A percentile compares a stretch with the other conserved stretches of the same genome.
Conservation (phyloP, 805 yeast species). For the Zygosaccharomyces siamensis region DNA sequence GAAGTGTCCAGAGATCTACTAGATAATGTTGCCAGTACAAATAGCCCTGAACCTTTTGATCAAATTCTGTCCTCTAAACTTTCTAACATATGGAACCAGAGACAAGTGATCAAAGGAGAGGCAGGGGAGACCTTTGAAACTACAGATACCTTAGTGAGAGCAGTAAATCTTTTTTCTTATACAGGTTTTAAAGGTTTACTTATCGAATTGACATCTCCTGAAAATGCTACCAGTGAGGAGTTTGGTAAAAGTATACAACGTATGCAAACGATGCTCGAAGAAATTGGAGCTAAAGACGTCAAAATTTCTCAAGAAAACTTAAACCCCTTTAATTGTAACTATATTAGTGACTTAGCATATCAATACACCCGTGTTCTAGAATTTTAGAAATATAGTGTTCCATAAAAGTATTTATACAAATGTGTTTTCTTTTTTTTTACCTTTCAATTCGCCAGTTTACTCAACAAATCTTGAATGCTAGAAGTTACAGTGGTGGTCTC, state of each 20-base stretch:
- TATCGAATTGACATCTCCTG: slow-evolving; percentile 22
- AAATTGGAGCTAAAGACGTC: slow-evolving; percentile 19
- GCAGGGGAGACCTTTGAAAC: slow-evolving; percentile 31
- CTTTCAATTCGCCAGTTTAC: slow-evolving; percentile 31
- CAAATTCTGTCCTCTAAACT: slow-evolving; percentile 22
- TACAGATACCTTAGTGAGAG: slow-evolving; percentile 22
- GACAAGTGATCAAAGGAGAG: slow-evolving; percentile 33
- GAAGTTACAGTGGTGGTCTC: slow-evolving; percentile 28
- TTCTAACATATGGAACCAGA: slow-evolving; percentile 32
- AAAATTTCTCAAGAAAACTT: slow-evolving; percentile 21
- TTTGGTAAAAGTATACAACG: slow-evolving; percentile 17
- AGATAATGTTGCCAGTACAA: slow-evolving; percentile 23
- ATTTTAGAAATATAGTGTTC: slow-evolving; percentile 8
- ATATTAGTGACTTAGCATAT: slow-evolving; percentile 26
- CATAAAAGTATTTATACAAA: neutral
- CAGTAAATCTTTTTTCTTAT: slow-evolving; percentile 30
- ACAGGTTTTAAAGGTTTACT: slow-evolving; percentile 34
- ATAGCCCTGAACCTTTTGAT: slow-evolving; percentile 27
- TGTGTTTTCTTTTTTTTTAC: neutral
- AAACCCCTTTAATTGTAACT: slow-evolving; percentile 11
- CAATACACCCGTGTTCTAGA: slow-evolving; percentile 32
- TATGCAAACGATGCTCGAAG: slow-evolving; percentile 17
- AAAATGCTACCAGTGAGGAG: slow-evolving; percentile 12
- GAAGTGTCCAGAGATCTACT: slow-evolving; percentile 18
- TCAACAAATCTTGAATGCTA: slow-evolving; percentile 34